phyloP scores from a whole-genome alignment of 83 land plant genomes.

The Thuja plicata region DNA sequence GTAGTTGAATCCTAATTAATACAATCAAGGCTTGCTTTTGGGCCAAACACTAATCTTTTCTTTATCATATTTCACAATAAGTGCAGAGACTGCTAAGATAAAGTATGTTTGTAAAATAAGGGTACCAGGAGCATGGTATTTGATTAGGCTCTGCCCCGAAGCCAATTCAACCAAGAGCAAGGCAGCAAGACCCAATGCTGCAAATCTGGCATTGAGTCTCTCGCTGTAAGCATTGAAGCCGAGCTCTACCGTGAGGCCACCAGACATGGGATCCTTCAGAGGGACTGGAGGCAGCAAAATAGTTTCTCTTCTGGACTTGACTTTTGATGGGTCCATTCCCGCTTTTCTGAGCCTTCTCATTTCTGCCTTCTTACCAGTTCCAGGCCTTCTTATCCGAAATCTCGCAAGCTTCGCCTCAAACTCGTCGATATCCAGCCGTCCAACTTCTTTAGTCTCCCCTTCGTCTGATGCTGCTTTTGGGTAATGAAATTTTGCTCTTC shows the following conservation, averaged over 20 bases:
- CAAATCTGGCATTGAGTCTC: constrained; percentile 72
- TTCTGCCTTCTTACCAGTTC: constrained; percentile 86
- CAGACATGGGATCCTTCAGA: constrained; percentile 60
- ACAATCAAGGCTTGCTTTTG: not conserved
- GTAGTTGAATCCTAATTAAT: not conserved
- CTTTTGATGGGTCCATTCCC: constrained; percentile 17
- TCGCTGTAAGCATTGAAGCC: constrained; percentile 87
- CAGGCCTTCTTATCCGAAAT: constrained; percentile 53
- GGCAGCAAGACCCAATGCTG: constrained; percentile 77
- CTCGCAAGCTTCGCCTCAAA: constrained; percentile 70
- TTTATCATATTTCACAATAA: constrained; percentile 79
- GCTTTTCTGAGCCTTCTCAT: constrained; percentile 48
- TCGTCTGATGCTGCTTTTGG: constrained; percentile 5
- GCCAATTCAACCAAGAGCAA: constrained; percentile 79
- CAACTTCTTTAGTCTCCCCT: constrained; percentile 4
- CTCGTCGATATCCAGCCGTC: constrained; percentile 15
- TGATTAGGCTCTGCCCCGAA: constrained; percentile 65
- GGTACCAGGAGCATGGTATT: constrained; percentile 64
- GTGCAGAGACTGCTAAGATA: constrained; percentile 62
- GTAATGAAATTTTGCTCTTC: not conserved
- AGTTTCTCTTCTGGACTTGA: constrained; percentile 12
- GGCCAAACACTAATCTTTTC: constrained; percentile 92
- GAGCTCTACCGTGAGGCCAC: constrained; percentile 65
- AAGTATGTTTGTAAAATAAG: constrained; percentile 67
- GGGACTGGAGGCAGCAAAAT: constrained; percentile 83